Base-by-base conservation (phyloP, 2,329 filamentous ascomycete genomes). In the Beauveria bassiana region DNA sequence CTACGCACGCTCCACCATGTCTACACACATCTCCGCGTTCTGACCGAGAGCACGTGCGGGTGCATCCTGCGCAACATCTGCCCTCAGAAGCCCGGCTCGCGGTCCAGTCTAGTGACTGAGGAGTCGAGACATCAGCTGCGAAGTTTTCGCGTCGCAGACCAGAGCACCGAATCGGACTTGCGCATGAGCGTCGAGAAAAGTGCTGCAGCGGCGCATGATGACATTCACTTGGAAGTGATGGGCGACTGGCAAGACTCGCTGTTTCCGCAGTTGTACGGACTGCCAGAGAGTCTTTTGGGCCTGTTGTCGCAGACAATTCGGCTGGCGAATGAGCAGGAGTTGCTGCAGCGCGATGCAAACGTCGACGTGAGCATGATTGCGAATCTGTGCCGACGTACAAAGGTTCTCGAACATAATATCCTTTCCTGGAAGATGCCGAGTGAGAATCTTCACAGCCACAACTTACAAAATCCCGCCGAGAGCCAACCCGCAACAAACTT, bases 1-100 rank as follows among this genome's bases (percentile, higher is more conserved):
- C 14, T 53, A 22, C 47, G 49, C n/a, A 20, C 49, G 3, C 46
- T 60, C 1, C 58, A 60, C 18, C 58, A 60, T 49, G 26, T 60
- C n/a, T 60, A 60, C 50, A 60, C 57, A 7, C 45, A 60, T 7
- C 49, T 60, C 9, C 58, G 58, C 16, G 46, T 60, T 16, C 24
- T 60, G 49, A 53, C 58, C 12, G 58, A 60, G 31, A 60, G 58
- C 34, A 60, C 58, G 9, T 60, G 58, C 28, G 58, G 58, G 12
- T 60, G 58, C 28, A 45, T 46, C 8, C 47, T 60, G 14, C 58
- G 58, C 16, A 60, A 53, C 12, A 60, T 60, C n/a, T 45, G 42
- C n/a, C 49, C 58, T 6, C 38, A 26, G 28, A 50, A 40, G 40
- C 58, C 58, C 22, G 43, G 38, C 5, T 34, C 54, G 16, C 47